phyloP scores from a whole-genome alignment of 1,284 basidiomycete genomes.

The Naganishia liquefaciens region DNA sequence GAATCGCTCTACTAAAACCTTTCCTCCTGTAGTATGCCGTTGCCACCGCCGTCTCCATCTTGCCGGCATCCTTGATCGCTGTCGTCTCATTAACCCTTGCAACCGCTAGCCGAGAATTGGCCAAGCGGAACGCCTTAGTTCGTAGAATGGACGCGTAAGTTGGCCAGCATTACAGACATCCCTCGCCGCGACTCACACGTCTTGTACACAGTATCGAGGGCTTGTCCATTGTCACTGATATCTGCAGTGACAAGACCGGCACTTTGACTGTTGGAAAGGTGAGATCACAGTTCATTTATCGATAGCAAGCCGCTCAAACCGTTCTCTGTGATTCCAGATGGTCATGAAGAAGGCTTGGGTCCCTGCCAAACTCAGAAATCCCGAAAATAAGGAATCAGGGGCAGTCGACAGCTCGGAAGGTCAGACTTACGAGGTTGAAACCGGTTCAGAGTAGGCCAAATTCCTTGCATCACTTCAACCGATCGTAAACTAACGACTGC shows the following conservation, averaged over 20 bases:
- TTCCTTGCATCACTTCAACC: not conserved
- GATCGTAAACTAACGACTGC: too few species aligned
- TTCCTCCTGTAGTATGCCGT: slow-evolving; percentile 51
- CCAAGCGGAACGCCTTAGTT: slow-evolving; percentile 57
- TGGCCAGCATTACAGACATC: not conserved
- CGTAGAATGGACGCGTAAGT: slow-evolving; percentile 53
- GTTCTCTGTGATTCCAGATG: slow-evolving; percentile 40
- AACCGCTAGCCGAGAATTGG: slow-evolving; percentile 53
- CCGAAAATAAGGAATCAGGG: slow-evolving; percentile 21
- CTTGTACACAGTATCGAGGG: slow-evolving; percentile 61
- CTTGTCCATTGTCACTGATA: slow-evolving; percentile 63
- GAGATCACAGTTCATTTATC: slow-evolving; percentile 25
- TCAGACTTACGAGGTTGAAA: slow-evolving; percentile 53
- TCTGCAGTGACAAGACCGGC: slow-evolving; percentile 68
- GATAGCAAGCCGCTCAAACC: not conserved
- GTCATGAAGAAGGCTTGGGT: slow-evolving; percentile 64
- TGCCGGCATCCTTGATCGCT: slow-evolving; percentile 58
- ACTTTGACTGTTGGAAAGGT: slow-evolving; percentile 63
- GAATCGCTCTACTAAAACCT: not conserved
- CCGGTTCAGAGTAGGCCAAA: slow-evolving; percentile 45
- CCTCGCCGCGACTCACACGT: slow-evolving; percentile 13
- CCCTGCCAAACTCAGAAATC: slow-evolving; percentile 42
- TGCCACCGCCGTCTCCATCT: slow-evolving; percentile 60
- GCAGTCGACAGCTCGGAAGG: slow-evolving; percentile 40
- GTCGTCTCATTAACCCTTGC: slow-evolving; percentile 55